Conservation (phyloP, 805 yeast species). For the Candida awuae region DNA sequence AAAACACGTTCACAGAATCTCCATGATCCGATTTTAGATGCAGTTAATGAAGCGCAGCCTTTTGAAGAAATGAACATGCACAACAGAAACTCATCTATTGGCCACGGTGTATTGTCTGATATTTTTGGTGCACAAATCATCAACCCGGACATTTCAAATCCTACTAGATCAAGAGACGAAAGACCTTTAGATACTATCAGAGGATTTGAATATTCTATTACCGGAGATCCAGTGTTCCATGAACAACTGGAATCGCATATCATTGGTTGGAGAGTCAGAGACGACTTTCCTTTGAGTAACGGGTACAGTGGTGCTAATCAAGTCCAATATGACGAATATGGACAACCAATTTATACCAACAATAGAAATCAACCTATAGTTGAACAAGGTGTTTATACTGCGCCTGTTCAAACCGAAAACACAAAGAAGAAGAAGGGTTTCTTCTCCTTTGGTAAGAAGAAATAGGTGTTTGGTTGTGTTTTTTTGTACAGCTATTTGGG, state of each 20-base stretch:
- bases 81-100: conserved; percentile 28
- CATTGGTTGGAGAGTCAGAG: conserved; percentile 82
- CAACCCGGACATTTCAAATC: conserved; percentile 84
- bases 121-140: conserved; percentile 77
- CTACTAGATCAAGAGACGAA: conserved; percentile 88
- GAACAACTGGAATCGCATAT: conserved; percentile 73
- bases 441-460: conserved; percentile 54
- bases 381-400: conserved; percentile 36
- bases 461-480: conserved; percentile 1
- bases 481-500: not conserved
- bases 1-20: conserved; percentile 62
- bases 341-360: conserved; percentile 32
- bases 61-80: conserved; percentile 55
- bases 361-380: conserved; percentile 9
- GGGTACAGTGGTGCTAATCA: conserved; percentile 30
- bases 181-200: conserved; percentile 96
- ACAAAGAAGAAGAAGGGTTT: conserved; percentile 69
- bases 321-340: conserved; percentile 29
- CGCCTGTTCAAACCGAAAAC: conserved; percentile 40
- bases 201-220: conserved; percentile 86
- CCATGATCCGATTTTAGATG: conserved; percentile 86
- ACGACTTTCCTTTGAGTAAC: conserved; percentile 54
- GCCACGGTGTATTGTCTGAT: conserved; percentile 52
- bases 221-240: conserved; percentile 74
- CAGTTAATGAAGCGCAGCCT: conserved; percentile 94